A percentile compares a stretch with the other conserved stretches of the same genome.
These are phyloP conservation scores for Talaromyces sp. DNA, from an alignment of 2,329 filamentous ascomycete genomes.

Conservation along the genomic window DNA sequence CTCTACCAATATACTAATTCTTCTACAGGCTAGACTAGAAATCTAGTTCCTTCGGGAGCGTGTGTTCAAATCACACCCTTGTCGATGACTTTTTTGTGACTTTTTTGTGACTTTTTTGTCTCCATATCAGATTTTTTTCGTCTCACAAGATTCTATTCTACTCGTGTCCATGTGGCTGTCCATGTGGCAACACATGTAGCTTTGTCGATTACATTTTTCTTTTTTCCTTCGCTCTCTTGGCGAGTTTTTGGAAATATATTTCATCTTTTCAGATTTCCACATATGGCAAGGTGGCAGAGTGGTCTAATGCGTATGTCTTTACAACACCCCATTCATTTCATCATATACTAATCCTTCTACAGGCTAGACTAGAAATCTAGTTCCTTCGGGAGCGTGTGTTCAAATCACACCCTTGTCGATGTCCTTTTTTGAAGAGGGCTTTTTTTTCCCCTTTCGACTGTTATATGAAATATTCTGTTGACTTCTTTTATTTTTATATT, in stretches of 20 bases:
- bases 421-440: too few relatives aligned
- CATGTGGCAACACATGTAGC: too few relatives aligned
- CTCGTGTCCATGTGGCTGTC: too few relatives aligned
- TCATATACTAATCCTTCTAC: not conserved
- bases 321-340: not conserved
- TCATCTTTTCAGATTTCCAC: too few relatives aligned
- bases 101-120: not conserved
- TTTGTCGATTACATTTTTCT: too few relatives aligned
- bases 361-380: not conserved
- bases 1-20: not conserved
- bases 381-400: constrained; percentile 1
- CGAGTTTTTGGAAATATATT: too few relatives aligned
- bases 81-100: not conserved
- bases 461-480: too few relatives aligned
- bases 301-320: not conserved
- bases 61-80: constrained; percentile 1
- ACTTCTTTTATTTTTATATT: too few relatives aligned
- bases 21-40: not conserved
- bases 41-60: not conserved
- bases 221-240: too few relatives aligned
- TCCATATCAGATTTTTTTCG: too few relatives aligned
- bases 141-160: too few relatives aligned
- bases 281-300: not conserved
- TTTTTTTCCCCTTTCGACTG: not conserved
- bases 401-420: not conserved